Conservation (phyloP, 2,329 filamentous ascomycete species). For the Penicillium hesseltinei region DNA sequence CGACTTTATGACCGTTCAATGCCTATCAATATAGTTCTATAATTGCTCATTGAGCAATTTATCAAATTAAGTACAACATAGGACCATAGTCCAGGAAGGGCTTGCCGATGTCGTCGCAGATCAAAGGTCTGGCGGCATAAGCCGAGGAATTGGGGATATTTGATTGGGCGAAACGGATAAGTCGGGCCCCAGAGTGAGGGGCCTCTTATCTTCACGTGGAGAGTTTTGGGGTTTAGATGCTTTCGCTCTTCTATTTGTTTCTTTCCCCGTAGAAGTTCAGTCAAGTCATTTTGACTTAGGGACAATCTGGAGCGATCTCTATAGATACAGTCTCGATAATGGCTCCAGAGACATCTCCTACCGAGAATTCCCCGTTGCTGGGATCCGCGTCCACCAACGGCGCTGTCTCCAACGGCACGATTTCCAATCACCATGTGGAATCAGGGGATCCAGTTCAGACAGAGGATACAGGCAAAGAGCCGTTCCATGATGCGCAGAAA, state of each 20-base stretch:
- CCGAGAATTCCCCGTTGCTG: constrained; percentile 50
- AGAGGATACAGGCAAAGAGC: constrained; percentile 26
- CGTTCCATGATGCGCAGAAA: constrained; percentile 49
- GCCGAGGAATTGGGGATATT: not conserved
- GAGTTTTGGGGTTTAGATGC: not conserved
- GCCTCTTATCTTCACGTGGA: not conserved
- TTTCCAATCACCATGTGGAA: constrained; percentile 25
- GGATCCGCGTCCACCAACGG: constrained; percentile 31
- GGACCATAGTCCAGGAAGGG: not conserved
- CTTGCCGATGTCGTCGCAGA: constrained; percentile 1
- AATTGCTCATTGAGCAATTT: not conserved
- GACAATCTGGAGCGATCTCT: not conserved
- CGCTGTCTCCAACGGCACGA: constrained; percentile 24
- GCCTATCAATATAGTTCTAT: constrained; percentile 1
- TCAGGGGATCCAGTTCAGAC: constrained; percentile 11
- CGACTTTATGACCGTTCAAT: constrained; percentile 18
- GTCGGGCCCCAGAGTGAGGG: constrained; percentile 1
- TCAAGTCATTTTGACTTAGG: constrained; percentile 1
- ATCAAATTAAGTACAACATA: not conserved
- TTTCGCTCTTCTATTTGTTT: not conserved
- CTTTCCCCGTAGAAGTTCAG: not conserved
- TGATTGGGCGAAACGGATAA: constrained; percentile 8
- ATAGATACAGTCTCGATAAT: constrained; percentile 16
- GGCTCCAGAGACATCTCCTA: constrained; percentile 22
- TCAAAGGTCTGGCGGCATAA: not conserved